Evolutionary conservation across 2,329 filamentous ascomycete genomes (phyloP), one percentile per base, ranked within the genome.

Genomic region (Monosporascus sp.): DNA sequence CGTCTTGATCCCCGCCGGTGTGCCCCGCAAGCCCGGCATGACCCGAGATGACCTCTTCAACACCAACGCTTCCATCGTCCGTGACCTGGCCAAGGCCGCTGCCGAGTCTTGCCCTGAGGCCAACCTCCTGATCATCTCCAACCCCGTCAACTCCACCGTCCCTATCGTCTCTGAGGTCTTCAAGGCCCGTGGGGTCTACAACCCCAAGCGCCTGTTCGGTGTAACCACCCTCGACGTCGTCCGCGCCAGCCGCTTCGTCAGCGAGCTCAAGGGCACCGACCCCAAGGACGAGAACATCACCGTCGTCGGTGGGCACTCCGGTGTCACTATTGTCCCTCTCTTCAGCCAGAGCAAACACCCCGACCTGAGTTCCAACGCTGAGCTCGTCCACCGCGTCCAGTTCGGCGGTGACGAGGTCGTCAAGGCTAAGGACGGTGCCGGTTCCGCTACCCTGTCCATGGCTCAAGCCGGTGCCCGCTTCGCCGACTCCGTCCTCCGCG

Each of bases 1-100:
- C 67, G 90, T 99, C 70, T 85, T 99, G 71, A 97, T 99, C 75
- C 94, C 94, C 70, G 94, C 94, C 70, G 94, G 94, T 82, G 93
- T 99, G 64, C 94, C 94, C 72, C 91, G 94, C 80, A 97, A 97
- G 86, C 94, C 94, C 74, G 94, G 94, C 78, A 99, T 99, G 94
- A 96, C 89, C 79, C 92, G 94, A 82, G 94, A 99, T 78, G 93
- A 99, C 74, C 88, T 99, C 62, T 99, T 99, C 91, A 97, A 97
- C 87, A 99, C 93, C 84, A 99, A 99, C 78, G 94, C 94, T 76
- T 96, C 91, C 73, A 99, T 99, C 75, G 94, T 99, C 74, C 92
- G 93, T 71, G 94, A 97, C 78, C 86, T 99, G 63, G 92, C 93
- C 79, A 96, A 96, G 85, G 92, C 91, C 68, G 86, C 85, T 70